Conservation (phyloP, 805 yeast genomes). For the Pichia cabralensis region DNA sequence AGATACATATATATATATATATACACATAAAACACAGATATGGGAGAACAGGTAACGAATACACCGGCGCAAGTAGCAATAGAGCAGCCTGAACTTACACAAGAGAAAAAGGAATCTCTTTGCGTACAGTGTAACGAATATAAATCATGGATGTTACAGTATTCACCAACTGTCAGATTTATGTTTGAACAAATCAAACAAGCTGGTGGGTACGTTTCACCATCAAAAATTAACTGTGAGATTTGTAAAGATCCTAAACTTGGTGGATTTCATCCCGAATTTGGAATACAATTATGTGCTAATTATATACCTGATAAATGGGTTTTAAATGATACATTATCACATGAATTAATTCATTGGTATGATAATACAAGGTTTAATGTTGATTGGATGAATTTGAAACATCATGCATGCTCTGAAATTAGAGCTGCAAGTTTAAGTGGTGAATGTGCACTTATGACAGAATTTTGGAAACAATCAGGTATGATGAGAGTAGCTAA, state of each 20-base stretch:
- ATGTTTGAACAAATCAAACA: slow-evolving; percentile 77
- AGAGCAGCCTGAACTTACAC: slow-evolving; percentile 1
- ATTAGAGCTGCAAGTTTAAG: slow-evolving; percentile 86
- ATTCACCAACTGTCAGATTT: slow-evolving; percentile 78
- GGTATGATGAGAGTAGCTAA: slow-evolving; percentile 30
- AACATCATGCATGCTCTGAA: slow-evolving; percentile 96
- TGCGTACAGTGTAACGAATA: slow-evolving; percentile 67
- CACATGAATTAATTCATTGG: slow-evolving; percentile 91
- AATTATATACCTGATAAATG: slow-evolving; percentile 64
- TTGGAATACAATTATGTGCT: slow-evolving; percentile 81
- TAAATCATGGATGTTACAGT: slow-evolving; percentile 69
- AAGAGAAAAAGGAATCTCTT: slow-evolving; percentile 22
- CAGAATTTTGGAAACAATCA: slow-evolving; percentile 47
- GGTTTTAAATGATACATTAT: slow-evolving; percentile 81
- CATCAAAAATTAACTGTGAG: slow-evolving; percentile 60
- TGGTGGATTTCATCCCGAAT: slow-evolving; percentile 90
- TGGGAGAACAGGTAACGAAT: too few relatives aligned
- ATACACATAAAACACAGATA: too few relatives aligned
- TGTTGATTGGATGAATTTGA: slow-evolving; percentile 74
- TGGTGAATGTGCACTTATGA: slow-evolving; percentile 90
- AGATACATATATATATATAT: too few relatives aligned
- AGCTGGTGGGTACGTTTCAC: slow-evolving; percentile 40
- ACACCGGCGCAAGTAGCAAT: slow-evolving; percentile 1
- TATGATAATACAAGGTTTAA: slow-evolving; percentile 84
- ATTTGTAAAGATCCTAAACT: slow-evolving; percentile 73